Evolutionary conservation across 2,329 filamentous ascomycete genomes (phyloP), one percentile per base, ranked within the genome.

Genomic region (Curvularia verruculosa): DNA sequence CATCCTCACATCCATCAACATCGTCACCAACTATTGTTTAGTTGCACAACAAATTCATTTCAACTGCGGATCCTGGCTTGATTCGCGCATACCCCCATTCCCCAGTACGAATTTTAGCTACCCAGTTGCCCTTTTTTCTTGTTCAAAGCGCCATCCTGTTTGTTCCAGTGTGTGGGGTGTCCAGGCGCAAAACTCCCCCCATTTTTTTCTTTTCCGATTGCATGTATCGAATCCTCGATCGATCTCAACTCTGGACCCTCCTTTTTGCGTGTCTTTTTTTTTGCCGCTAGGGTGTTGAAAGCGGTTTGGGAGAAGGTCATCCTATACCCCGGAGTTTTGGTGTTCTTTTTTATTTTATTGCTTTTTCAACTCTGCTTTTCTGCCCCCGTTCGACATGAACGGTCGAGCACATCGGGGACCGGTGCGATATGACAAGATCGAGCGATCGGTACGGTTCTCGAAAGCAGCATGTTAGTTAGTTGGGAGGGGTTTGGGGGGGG

Each of bases 271-370:
- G 9, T 5, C 29, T 28, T 43, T 9, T 8, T 28, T 28, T 28
- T 9, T 29, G 12, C 34, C 34, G 26, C 5, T 23, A 19, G 12
- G 63, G 64, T 56, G 64, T 63, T 61, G 24, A 44, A 56, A 51
- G 49, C 36, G 59, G 59, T 55, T 61, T 29, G 28, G 28, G 60
- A 64, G 56, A 61, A 48, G 60, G 61, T 62, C 28, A 68, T 70
- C 60, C 64, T 68, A 70, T 70, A 70, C 66, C 67, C 67, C 61
- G 41, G 52, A 45, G 55, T 56, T 63, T 15, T 37, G 53, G 28
- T 29, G 28, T 29, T 29, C 2, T 12, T 29, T 29, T 29, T 9
- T n/a, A 50, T 12, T 23, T 55, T 48, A 12, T 49, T 51, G 21
- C 18, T 40, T 31, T 45, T 40, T 23, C 40, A 21, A 36, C 23